A percentile compares a stretch with the other conserved stretches of the same genome.
Conservation (phyloP, 768 basidiomycete species). For the Xanthoconium stramineum region DNA sequence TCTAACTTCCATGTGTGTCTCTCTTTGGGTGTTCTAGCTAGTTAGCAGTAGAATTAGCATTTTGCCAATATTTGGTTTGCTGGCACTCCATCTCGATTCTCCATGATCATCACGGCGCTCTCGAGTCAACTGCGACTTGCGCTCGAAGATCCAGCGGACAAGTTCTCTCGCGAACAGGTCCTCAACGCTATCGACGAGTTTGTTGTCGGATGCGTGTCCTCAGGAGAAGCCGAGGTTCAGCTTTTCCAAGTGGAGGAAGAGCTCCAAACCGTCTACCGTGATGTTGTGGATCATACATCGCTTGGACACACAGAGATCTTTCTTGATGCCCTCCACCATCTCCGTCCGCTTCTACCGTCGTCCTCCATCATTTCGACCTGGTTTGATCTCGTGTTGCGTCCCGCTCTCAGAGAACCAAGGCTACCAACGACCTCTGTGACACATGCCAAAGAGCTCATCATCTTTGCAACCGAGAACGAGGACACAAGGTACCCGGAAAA, state of each 20-base stretch:
- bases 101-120: conserved; percentile 38
- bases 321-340: conserved; percentile 60
- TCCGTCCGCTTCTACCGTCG: conserved; percentile 58
- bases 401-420: conserved; percentile 72
- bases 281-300: conserved; percentile 61
- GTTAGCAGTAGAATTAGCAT: not conserved
- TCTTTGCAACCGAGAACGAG: conserved; percentile 53
- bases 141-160: conserved; percentile 53
- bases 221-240: conserved; percentile 42
- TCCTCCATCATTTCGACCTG: conserved; percentile 70
- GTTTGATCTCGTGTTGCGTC: conserved; percentile 79
- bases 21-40: not conserved
- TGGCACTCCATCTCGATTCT: not conserved
- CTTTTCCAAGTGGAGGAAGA: conserved; percentile 61
- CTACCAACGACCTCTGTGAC: conserved; percentile 55
- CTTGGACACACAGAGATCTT: conserved; percentile 63
- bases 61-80: conserved; percentile 5
- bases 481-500: conserved; percentile 46
- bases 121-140: conserved; percentile 54
- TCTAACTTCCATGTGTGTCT: not conserved
- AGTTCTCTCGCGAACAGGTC: conserved; percentile 47
- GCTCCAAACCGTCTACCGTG: conserved; percentile 59
- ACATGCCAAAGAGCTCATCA: conserved; percentile 70
- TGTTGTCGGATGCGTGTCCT: conserved; percentile 46
- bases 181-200: conserved; percentile 53